These are phyloP conservation scores for Catunica adiposa DNA, from an alignment of 2,329 filamentous ascomycete species.

Conservation along the genomic window DNA sequence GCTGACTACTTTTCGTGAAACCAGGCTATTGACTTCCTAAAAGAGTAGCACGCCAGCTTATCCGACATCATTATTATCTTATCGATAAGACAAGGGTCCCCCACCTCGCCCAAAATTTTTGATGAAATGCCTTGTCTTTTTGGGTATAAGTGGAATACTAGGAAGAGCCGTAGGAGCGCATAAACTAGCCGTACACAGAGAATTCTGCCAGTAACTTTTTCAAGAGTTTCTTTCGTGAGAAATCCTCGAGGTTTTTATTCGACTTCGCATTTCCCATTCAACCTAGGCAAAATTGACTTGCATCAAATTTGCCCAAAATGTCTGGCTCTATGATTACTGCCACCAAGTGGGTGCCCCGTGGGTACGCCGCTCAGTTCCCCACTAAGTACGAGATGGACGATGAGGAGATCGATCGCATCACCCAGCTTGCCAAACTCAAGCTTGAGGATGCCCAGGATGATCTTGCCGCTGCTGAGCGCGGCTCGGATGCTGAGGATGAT, in stretches of 20 bases:
- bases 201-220: background rate
- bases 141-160: slow-evolving; percentile 8
- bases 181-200: background rate
- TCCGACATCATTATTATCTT: slow-evolving; percentile 6
- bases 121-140: background rate
- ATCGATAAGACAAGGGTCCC: slow-evolving; percentile 10
- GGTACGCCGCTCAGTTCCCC: slow-evolving; percentile 60
- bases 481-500: slow-evolving; percentile 19
- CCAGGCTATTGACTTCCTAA: slow-evolving; percentile 5
- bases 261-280: background rate
- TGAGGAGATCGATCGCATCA: slow-evolving; percentile 59
- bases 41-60: background rate
- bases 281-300: background rate
- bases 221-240: background rate
- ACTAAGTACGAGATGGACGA: slow-evolving; percentile 62
- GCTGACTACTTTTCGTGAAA: slow-evolving; percentile 5
- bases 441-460: slow-evolving; percentile 86
- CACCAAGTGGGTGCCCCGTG: slow-evolving; percentile 59
- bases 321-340: slow-evolving; percentile 55
- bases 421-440: slow-evolving; percentile 57
- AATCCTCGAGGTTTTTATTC: background rate
- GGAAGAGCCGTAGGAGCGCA: slow-evolving; percentile 2
- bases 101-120: slow-evolving; percentile 13
- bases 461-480: slow-evolving; percentile 33
- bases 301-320: slow-evolving; percentile 25